Conservation (phyloP, 1,284 basidiomycete species). For the Ustilago curta region DNA sequence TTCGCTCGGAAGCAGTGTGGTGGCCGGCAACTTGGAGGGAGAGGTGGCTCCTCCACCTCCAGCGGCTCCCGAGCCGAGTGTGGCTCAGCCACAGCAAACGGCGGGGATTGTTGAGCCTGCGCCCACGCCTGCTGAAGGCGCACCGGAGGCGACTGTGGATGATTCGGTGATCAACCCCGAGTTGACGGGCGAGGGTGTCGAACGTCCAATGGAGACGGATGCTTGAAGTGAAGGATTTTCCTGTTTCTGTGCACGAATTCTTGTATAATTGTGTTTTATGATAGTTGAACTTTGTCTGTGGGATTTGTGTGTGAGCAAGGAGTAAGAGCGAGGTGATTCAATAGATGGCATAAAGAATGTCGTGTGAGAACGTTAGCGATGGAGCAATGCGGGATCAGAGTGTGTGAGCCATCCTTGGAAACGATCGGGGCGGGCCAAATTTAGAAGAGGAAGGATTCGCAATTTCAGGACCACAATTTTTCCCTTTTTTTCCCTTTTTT, state of each 20-base stretch:
- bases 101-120: constrained; percentile 28
- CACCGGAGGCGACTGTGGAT: not conserved
- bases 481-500: no score
- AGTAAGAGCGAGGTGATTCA: no score
- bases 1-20: constrained; percentile 19
- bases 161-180: constrained; percentile 26
- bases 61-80: constrained; percentile 2
- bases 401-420: no score
- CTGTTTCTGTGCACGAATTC: not conserved
- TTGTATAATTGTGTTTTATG: not conserved
- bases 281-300: no score
- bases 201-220: constrained; percentile 25
- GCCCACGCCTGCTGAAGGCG: constrained; percentile 13
- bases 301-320: not conserved
- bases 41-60: constrained; percentile 11
- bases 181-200: constrained; percentile 13
- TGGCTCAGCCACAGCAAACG: constrained; percentile 2
- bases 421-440: no score
- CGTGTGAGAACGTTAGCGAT: no score
- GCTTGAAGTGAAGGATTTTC: not conserved
- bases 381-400: no score
- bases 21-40: constrained; percentile 12
- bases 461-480: no score
- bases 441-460: no score
- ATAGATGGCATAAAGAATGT: no score